Evolutionary conservation across 306 rosid species (phyloP).

Genomic region (Acacia acuminata): DNA sequence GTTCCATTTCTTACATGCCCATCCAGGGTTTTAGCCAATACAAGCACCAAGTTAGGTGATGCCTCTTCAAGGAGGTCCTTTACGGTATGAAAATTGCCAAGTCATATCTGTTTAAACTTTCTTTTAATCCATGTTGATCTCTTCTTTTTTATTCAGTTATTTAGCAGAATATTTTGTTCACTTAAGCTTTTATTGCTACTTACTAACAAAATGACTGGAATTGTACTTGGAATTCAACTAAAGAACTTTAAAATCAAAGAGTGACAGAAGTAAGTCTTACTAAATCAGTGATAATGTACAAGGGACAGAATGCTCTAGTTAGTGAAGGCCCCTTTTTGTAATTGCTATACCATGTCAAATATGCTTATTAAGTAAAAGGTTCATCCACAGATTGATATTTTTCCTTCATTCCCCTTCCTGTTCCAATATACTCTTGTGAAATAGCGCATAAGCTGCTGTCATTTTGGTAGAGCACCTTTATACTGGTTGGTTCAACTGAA

Average conservation of each 20-base stretch:
- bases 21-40: conserved; percentile 55
- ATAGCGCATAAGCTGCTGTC: not conserved
- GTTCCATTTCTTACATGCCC: conserved; percentile 25
- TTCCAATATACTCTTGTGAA: not conserved
- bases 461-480: not conserved
- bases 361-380: conserved; percentile 2
- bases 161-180: conserved; percentile 9
- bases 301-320: conserved; percentile 1
- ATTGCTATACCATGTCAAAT: not conserved
- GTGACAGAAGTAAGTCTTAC: not conserved
- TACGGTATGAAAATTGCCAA: conserved; percentile 47
- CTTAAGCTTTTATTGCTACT: conserved; percentile 10
- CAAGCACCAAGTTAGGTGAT: conserved; percentile 39
- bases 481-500: conserved; percentile 1
- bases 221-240: not conserved
- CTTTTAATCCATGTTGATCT: not conserved
- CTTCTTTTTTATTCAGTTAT: conserved; percentile 1
- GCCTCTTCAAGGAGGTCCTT: conserved; percentile 56
- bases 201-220: conserved; percentile 6
- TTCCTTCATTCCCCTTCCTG: not conserved
- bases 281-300: not conserved
- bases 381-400: not conserved
- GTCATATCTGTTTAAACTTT: not conserved
- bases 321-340: not conserved
- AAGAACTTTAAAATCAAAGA: not conserved